Evolutionary conservation across 352 stramenopile genomes (phyloP), one percentile per base, ranked within the genome.

Genomic region (Phytophthora sojae): DNA sequence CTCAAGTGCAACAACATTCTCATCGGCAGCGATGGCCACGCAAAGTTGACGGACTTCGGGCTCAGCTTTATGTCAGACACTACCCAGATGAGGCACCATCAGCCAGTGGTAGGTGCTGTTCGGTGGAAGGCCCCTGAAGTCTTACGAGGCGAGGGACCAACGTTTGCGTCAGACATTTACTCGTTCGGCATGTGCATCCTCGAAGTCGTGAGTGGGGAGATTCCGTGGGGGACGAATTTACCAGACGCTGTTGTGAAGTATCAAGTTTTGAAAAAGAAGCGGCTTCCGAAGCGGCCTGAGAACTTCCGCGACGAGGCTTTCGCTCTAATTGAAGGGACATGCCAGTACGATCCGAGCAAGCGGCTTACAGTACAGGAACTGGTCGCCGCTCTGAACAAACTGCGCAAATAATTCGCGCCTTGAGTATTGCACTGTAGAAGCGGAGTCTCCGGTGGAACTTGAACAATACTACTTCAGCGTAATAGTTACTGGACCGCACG

Each of bases 1-100:
- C 57, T 75, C 42, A 49, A 49, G 42, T 11, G 42, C 15, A 49
- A 49, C 42, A 49, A 49, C 42, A 23, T 49, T 49, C 62, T 61
- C 49, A 19, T 57, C 44, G 54, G 57, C 35, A 69, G 23, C 6
- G 26, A 64, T 32, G 2, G 39, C 21, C 17, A n/a, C 6, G 42
- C 42, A n/a, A 49, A 49, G 42, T 21, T 49, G 42, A 21, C 42
- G 15, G 42, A 49, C 17, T 49, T 49, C 17, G 42, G 42, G 42
- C 42, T 49, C 42, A 49, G 42, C 5, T 21, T 11, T n/a, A 49
- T 23, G 15, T 8, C 17, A 1, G 6, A 4, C 42, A 23, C 42
- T 21, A 49, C 4, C 17, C 15, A 49, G 29, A 6, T 32, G 29
- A 32, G 29, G 3, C 29, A 11, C 4, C 14, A 49, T 6, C 14